Evolutionary conservation across 2,329 filamentous ascomycete genomes (phyloP).

Genomic region (Sarocladium strictum): DNA sequence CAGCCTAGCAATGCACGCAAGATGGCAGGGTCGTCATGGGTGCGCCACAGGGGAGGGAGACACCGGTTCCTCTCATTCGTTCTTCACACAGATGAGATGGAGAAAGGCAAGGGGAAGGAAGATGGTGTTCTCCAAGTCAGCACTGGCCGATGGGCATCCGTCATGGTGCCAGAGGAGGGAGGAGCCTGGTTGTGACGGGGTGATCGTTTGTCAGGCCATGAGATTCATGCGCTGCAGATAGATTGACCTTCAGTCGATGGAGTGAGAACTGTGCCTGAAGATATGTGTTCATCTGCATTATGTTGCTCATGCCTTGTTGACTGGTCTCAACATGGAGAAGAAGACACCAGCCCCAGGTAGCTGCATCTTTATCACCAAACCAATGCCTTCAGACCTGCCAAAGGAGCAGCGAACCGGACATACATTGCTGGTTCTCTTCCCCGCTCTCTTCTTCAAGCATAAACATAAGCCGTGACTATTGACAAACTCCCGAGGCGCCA

Average conservation of each 20-base stretch:
- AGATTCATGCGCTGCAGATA: slow-evolving; percentile 8
- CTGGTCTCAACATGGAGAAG: no score
- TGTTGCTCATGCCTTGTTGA: neutral
- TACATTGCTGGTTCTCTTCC: neutral
- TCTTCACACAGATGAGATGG: neutral
- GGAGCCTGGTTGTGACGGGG: neutral
- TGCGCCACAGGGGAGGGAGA: neutral
- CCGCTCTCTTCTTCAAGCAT: neutral
- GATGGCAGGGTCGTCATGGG: neutral
- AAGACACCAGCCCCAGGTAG: no score
- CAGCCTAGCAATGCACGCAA: neutral
- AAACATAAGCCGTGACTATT: slow-evolving; percentile 5
- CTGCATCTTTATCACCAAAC: no score
- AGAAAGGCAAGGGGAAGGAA: neutral
- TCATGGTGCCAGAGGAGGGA: neutral
- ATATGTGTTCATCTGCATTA: no score
- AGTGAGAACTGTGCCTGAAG: no score
- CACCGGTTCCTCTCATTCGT: neutral
- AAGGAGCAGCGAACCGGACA: neutral
- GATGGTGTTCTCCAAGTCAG: slow-evolving; percentile 6
- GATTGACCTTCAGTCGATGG: neutral
- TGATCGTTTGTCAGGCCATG: neutral
- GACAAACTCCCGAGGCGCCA: slow-evolving; percentile 1
- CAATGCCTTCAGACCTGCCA: neutral
- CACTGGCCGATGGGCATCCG: neutral